phyloP scores from a whole-genome alignment of 225 moss, liverwort and hornwort genomes.

The Thuidium tamariscinum region DNA sequence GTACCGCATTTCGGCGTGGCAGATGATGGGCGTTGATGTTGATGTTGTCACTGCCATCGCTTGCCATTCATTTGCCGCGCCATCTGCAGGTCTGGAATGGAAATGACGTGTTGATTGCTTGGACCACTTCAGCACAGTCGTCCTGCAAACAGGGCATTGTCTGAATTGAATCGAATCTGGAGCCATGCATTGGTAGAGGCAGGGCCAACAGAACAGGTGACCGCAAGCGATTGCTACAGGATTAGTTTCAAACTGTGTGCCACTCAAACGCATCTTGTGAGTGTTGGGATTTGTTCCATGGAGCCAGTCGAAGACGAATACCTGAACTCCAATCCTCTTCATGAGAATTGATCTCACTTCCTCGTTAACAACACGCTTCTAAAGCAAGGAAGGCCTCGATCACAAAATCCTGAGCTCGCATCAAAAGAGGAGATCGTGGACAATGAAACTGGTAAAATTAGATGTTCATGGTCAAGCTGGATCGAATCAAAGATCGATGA shows the following conservation, averaged over 20 bases:
- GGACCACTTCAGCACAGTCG: neutral
- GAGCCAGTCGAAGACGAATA: neutral
- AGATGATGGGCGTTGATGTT: neutral
- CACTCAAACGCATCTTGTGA: neutral
- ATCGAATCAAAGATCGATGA: too few relatives aligned
- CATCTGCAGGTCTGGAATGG: neutral
- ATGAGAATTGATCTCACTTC: too few relatives aligned
- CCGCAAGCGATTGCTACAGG: neutral
- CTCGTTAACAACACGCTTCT: too few relatives aligned
- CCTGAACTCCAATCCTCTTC: too few relatives aligned
- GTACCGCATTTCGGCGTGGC: neutral
- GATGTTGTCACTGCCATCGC: neutral
- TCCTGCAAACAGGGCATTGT: neutral
- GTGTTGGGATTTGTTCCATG: neutral
- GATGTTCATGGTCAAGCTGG: too few relatives aligned
- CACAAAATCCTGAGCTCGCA: too few relatives aligned
- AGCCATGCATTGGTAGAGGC: neutral
- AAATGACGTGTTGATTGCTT: neutral
- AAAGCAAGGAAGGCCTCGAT: too few relatives aligned
- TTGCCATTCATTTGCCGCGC: neutral
- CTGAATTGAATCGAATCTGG: neutral
- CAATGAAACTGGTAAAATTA: too few relatives aligned
- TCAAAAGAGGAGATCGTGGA: too few relatives aligned
- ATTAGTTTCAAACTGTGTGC: neutral
- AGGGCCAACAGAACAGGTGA: neutral